These are phyloP conservation scores for Pichia sp. DNA, from an alignment of 1,139 yeast genomes.

Conservation along the genomic window DNA sequence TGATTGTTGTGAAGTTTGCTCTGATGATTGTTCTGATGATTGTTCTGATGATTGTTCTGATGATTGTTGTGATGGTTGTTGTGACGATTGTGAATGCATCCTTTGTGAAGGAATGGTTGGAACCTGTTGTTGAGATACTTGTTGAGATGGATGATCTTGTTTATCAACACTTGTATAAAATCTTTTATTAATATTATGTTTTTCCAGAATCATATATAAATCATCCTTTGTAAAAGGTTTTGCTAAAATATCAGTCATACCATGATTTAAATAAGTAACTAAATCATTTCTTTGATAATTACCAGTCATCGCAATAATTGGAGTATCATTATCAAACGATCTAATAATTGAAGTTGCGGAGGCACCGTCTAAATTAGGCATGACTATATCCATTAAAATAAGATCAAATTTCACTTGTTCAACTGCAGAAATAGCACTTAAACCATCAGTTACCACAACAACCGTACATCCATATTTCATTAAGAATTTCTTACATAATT, in stretches of 20 bases:
- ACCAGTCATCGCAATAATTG: slow-evolving; percentile 93
- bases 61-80: slow-evolving; percentile 7
- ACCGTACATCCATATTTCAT: slow-evolving; percentile 88
- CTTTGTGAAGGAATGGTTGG: not conserved
- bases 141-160: not conserved
- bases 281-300: slow-evolving; percentile 76
- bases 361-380: slow-evolving; percentile 94
- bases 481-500: slow-evolving; percentile 69
- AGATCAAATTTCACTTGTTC: slow-evolving; percentile 74
- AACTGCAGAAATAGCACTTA: slow-evolving; percentile 77
- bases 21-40: too few species aligned
- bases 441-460: slow-evolving; percentile 87
- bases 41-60: not conserved
- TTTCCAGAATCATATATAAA: slow-evolving; percentile 64
- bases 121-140: not conserved
- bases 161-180: slow-evolving; percentile 13
- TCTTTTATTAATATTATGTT: slow-evolving; percentile 40
- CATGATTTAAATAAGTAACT: slow-evolving; percentile 75
- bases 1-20: too few species aligned
- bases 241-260: slow-evolving; percentile 87
- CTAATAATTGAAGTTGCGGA: slow-evolving; percentile 85
- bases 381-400: slow-evolving; percentile 87
- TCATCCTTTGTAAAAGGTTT: slow-evolving; percentile 90
- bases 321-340: slow-evolving; percentile 75
- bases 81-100: slow-evolving; percentile 9